Base-by-base conservation (phyloP, 208 protist species). In the Acanthamoeba triangularis region DNA sequence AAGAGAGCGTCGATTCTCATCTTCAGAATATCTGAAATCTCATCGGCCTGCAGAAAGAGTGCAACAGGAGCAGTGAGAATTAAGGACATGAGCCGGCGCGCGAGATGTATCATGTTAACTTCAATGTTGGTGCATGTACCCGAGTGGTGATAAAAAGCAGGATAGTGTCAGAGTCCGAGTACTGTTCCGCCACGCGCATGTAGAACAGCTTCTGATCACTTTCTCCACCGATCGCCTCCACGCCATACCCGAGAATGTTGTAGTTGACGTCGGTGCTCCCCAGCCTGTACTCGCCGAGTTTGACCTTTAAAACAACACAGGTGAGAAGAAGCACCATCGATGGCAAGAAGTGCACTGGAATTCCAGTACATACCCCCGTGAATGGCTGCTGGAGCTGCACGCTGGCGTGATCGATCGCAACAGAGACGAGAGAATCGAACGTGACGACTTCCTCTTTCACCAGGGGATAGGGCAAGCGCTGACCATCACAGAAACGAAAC, bases 11-110 rank as follows among this genome's bases (percentile, higher is more conserved):
- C 80, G 28, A 88, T 88, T 23, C 80, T 33, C 52, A 88, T 23
- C 35, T 88, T 88, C 80, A 88, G 25, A 41, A 88, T 88, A 41
- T 88, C 80, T 41, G 80, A 56, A 54, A 88, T 88, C 49, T 88
- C 80, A 41, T 88, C 80, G 8, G 80, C 80, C 80, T 88, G 44
- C 28, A 7, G 8, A 37, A 13, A 72, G n/a, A 76, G 28, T 37
- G 18, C 8, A 18, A 76, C 6, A 44, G 67, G n/a, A n/a, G n/a
- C 33, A 4, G 69, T 1, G 8, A 80, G n/a, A n/a, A 80, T 2
- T 67, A 67, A 69, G 3, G n/a, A 23, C 2, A n/a, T 23, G 23
- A 23, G 20, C n/a, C 11, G 2, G 20, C 35, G 3, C 5, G 30
- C 67, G 30, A 33, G 8, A 76, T 11, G 28, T 10, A 69, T 5